Base-by-base conservation (phyloP, 305 asterid species). In the Fraxinus nigra region DNA sequence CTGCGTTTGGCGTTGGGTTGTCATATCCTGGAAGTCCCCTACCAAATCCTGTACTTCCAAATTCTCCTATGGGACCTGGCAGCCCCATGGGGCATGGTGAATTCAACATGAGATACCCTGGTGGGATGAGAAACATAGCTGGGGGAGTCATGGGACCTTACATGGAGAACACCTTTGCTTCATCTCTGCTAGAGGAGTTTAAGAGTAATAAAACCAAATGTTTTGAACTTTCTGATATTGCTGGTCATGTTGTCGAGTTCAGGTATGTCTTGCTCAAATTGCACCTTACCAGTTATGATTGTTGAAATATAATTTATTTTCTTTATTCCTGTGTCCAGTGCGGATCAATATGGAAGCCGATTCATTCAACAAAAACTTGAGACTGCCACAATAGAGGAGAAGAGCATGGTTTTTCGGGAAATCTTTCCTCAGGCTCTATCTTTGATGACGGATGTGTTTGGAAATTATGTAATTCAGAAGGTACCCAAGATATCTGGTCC, bases 281-380 rank as follows among this genome's bases (percentile, higher is more conserved):
- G 32, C n/a, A 3, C 48, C 79, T 79, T 76, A 35, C 56, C 70
- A 61, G 37, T 74, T 34, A 38, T 30, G 63, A 77, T 46, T 75
- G 59, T 75, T 85, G 51, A 78, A 65, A 24, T 67, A 59, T 84
- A 78, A 74, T 61, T 79, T 81, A 72, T 72, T 65, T 43, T 74
- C 75, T 35, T 59, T 14, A 78, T 46, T 51, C 78, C 78, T 83
- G 34, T 65, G 43, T 83, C 38, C 86, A 97, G 99, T 83, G 92
- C 98, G 65, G 99, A 97, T 83, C 99, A 97, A 83, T 97, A 97
- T 87, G 99, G 99, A 84, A 97, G 99, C 84, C 97, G 99, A 54
- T 97, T 94, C 88, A 97, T 97, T 83, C 99, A 97, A 84, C 99
- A 96, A 81, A 96, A 94, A 87, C 95, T 96, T 82, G 99, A 96